Evolutionary conservation across 768 basidiomycete species (phyloP).

Genomic region (Kwoniella newhampshirensis): DNA sequence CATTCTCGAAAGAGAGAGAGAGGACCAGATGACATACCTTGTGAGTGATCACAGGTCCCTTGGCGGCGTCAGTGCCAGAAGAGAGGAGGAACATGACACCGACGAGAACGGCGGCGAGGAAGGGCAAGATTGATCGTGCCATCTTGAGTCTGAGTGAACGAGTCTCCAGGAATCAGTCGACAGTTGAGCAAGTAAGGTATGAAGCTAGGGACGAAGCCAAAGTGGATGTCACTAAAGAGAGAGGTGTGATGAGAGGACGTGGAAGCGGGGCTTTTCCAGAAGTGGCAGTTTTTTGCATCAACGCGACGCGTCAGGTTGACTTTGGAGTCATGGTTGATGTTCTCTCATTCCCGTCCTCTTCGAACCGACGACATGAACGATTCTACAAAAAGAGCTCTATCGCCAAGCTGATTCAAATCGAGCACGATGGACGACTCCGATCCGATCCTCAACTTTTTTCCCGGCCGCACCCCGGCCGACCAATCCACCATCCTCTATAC

Average conservation of each 20-base stretch:
- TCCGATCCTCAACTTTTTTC: constrained; percentile 47
- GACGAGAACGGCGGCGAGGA: constrained; percentile 33
- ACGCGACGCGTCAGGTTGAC: constrained; percentile 23
- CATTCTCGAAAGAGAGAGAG: neutral
- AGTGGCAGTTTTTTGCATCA: neutral
- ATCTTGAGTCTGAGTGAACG: constrained; percentile 15
- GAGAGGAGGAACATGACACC: constrained; percentile 50
- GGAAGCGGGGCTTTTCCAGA: neutral
- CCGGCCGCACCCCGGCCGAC: constrained; percentile 5
- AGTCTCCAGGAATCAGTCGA: neutral
- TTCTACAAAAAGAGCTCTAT: neutral
- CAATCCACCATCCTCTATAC: constrained; percentile 61
- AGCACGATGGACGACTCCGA: constrained; percentile 44
- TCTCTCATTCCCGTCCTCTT: neutral
- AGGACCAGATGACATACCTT: constrained; percentile 55
- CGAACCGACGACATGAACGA: neutral
- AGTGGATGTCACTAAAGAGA: neutral
- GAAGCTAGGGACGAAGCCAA: neutral
- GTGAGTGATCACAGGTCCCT: constrained; percentile 84
- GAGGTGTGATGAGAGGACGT: neutral
- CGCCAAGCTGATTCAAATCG: neutral
- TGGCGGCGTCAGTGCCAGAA: constrained; percentile 66
- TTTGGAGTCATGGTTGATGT: neutral
- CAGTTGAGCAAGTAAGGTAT: neutral
- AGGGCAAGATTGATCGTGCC: constrained; percentile 28